phyloP scores from a whole-genome alignment of 352 stramenopile genomes.

The Albugo laibachii region DNA sequence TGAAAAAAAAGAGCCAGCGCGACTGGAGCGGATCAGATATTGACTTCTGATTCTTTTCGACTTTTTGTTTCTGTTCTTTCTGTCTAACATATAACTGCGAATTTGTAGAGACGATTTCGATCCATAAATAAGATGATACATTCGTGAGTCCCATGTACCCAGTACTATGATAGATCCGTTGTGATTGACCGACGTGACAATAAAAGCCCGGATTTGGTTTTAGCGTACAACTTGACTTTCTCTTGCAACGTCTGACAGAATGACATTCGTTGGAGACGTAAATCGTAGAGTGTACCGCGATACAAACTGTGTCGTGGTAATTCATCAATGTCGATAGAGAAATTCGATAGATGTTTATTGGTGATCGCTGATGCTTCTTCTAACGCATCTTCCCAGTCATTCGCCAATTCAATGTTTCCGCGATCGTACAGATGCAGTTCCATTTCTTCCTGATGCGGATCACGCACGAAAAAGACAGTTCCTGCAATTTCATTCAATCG shows the following conservation, averaged over 20 bases:
- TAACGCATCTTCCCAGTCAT: not conserved
- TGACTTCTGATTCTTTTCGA: too few species aligned
- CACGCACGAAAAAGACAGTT: slow-evolving; percentile 12
- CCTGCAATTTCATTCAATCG: slow-evolving; percentile 7
- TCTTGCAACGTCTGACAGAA: slow-evolving; percentile 17
- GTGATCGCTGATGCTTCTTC: not conserved
- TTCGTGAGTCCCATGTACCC: too few species aligned
- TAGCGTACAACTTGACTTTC: slow-evolving; percentile 12
- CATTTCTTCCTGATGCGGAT: slow-evolving; percentile 17
- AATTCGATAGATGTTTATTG: not conserved
- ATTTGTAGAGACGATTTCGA: too few species aligned
- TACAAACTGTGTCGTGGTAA: not conserved
- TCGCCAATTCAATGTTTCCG: not conserved
- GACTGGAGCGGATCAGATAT: too few species aligned
- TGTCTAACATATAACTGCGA: too few species aligned
- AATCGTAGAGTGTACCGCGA: slow-evolving; percentile 24
- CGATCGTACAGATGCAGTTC: slow-evolving; percentile 26
- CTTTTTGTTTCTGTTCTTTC: too few species aligned
- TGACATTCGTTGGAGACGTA: slow-evolving; percentile 12
- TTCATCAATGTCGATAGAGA: not conserved
- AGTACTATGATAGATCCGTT: too few species aligned
- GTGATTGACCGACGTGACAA: slow-evolving; percentile 1
- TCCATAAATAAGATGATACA: too few species aligned
- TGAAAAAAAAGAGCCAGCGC: too few species aligned
- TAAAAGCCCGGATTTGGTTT: not conserved